Conservation (phyloP, 345 rosid genomes). For the Bruguiera gymnorhiza region DNA sequence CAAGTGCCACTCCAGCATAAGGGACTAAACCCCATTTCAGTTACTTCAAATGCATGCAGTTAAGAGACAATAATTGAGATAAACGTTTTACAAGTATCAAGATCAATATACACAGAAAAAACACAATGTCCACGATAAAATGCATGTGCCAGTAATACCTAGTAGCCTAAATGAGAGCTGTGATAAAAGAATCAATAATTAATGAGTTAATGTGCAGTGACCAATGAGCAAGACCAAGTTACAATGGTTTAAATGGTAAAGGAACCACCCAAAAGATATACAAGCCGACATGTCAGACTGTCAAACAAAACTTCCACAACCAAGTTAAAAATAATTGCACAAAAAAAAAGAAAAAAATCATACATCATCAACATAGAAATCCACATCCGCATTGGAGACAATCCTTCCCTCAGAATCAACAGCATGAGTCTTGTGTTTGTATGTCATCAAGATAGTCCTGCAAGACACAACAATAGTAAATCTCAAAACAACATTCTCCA, state of each 20-base stretch:
- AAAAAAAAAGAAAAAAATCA: constrained; percentile 5
- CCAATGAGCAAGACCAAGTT: neutral
- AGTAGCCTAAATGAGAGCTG: no score
- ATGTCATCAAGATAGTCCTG: constrained; percentile 90
- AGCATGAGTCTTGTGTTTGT: constrained; percentile 97
- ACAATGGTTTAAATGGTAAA: neutral
- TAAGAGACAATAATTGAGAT: neutral
- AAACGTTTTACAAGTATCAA: no score
- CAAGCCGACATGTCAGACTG: neutral
- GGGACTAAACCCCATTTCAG: neutral
- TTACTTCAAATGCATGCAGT: neutral
- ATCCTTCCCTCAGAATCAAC: constrained; percentile 75
- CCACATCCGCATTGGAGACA: constrained; percentile 82
- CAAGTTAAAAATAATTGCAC: neutral
- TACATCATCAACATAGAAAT: constrained; percentile 87
- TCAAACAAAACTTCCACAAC: neutral
- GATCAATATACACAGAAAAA: no score
- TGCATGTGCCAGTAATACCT: no score
- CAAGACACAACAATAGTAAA: constrained; percentile 6
- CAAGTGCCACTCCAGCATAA: neutral
- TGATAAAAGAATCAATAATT: no score
- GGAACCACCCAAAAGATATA: neutral
- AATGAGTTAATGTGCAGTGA: no score
- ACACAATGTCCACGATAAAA: no score
- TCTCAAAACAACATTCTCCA: neutral